Conservation (phyloP, 2,329 filamentous ascomycete species). For the Fusarium sp. region DNA sequence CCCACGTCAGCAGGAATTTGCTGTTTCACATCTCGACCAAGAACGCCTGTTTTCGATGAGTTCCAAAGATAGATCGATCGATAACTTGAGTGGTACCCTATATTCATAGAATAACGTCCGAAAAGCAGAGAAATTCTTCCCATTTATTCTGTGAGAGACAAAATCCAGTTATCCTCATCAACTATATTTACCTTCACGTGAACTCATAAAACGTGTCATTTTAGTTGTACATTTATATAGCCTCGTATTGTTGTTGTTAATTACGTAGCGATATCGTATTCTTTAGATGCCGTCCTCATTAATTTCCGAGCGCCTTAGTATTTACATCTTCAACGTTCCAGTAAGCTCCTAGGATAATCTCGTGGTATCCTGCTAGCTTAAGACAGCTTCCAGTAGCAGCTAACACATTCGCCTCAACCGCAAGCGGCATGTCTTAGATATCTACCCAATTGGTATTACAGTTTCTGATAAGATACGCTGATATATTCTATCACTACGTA, state of each 20-base stretch:
- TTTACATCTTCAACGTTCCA: not conserved
- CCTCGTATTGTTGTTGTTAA: too few species aligned
- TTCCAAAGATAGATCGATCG: not conserved
- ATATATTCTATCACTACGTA: not conserved
- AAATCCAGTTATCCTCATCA: fast-evolving
- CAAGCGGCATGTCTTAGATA: not conserved
- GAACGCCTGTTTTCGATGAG: not conserved
- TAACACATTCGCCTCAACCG: conserved; percentile 7
- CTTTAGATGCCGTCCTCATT: not conserved
- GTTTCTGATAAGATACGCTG: not conserved
- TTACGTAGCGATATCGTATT: not conserved
- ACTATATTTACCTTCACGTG: not conserved
- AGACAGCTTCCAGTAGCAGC: not conserved
- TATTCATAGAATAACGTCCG: not conserved
- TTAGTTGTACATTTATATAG: too few species aligned
- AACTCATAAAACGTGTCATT: too few species aligned
- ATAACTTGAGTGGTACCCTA: not conserved
- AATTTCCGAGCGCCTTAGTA: not conserved
- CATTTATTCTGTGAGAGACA: not conserved
- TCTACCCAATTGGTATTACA: not conserved
- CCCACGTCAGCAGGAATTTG: conserved; percentile 8
- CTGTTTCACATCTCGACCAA: conserved; percentile 18
- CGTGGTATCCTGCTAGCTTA: not conserved
- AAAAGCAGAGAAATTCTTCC: not conserved
- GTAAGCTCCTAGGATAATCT: not conserved